phyloP scores from a whole-genome alignment of 2,329 filamentous ascomycete genomes.

The Aspergillus aculeatus region DNA sequence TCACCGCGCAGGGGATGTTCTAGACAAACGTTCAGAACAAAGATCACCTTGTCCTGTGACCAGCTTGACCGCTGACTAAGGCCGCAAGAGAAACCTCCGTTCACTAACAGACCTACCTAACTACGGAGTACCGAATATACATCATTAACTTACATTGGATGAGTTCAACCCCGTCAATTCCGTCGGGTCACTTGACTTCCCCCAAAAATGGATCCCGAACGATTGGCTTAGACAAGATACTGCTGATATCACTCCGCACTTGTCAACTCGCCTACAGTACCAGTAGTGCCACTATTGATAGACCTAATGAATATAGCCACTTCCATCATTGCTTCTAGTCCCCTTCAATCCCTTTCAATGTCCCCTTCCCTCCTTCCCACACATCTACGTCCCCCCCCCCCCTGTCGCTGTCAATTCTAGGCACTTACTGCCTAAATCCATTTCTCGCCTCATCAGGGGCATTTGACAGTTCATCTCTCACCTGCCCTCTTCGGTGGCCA shows the following conservation, averaged over 20 bases:
- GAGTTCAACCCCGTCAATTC: constrained; percentile 15
- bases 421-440: constrained; percentile 2
- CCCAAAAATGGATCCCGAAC: constrained; percentile 20
- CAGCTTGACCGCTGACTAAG: constrained; percentile 24
- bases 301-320: constrained; percentile 7
- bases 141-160: too few relatives aligned
- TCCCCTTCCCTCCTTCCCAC: neutral
- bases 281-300: neutral
- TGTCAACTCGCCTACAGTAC: constrained; percentile 8
- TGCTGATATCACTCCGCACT: constrained; percentile 19
- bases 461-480: constrained; percentile 3
- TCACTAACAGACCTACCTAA: too few relatives aligned
- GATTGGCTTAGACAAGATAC: constrained; percentile 16
- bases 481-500: neutral
- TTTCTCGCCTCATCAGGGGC: constrained; percentile 7
- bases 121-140: too few relatives aligned
- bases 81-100: neutral
- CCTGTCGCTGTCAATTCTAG: constrained; percentile 2
- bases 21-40: constrained; percentile 22
- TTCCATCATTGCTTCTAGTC: constrained; percentile 2
- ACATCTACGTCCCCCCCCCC: neutral
- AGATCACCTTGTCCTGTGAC: constrained; percentile 28
- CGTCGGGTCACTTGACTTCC: constrained; percentile 25
- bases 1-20: constrained; percentile 11
- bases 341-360: neutral